Percentiles rank a stretch among this genome's conserved stretches.
phyloP scores from a whole-genome alignment of 129 eudicot genomes.

The Chrysanthemum lavandulifolium region DNA sequence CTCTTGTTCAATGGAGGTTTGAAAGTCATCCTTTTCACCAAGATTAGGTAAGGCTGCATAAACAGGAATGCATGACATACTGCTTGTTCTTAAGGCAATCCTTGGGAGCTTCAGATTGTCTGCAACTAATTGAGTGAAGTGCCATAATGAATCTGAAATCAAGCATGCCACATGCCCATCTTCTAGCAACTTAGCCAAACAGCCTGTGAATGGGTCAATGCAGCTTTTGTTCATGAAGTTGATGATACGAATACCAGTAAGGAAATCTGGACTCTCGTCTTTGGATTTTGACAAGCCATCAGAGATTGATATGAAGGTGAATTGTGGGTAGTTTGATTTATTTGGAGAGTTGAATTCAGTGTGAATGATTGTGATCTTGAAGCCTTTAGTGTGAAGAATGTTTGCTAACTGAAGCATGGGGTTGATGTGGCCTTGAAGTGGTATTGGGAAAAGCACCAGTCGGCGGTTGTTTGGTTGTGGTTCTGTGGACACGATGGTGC shows the following conservation, averaged over 20 bases:
- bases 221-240: conserved; percentile 25
- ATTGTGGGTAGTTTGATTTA: conserved; percentile 21
- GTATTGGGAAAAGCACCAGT: conserved; percentile 12
- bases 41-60: conserved; percentile 22
- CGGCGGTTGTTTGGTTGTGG: not conserved
- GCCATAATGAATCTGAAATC: conserved; percentile 24
- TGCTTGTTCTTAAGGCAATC: conserved; percentile 40
- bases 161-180: conserved; percentile 20
- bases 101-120: conserved; percentile 24
- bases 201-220: conserved; percentile 7
- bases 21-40: conserved; percentile 20
- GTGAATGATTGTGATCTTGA: conserved; percentile 25
- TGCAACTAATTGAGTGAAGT: conserved; percentile 24
- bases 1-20: conserved; percentile 26
- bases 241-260: not conserved
- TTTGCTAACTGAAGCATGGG: conserved; percentile 32
- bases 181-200: conserved; percentile 17
- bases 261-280: not conserved
- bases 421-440: conserved; percentile 30
- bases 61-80: conserved; percentile 29
- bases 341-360: conserved; percentile 19
- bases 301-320: conserved; percentile 24
- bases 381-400: conserved; percentile 26
- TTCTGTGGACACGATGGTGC: not conserved
- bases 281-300: conserved; percentile 12